These are phyloP conservation scores for Musa troglodytarum DNA, from an alignment of 176 grass and related monocot genomes.

Conservation along the genomic window DNA sequence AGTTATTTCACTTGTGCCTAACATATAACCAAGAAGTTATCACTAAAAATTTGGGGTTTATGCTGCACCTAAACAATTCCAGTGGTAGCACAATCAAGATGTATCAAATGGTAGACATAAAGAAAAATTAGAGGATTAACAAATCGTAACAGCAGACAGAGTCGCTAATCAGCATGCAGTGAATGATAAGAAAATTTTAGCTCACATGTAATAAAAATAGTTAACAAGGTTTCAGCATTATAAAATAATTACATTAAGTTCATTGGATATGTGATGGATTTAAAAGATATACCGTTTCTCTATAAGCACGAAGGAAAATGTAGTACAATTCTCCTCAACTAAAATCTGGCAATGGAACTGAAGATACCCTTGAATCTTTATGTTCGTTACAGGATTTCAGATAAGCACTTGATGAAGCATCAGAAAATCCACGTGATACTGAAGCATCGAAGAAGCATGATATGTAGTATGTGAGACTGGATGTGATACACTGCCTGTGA, in stretches of 20 bases:
- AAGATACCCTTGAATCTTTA: neutral
- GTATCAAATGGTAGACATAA: neutral
- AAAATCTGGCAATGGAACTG: neutral
- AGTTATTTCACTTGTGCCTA: too few relatives aligned
- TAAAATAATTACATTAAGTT: neutral
- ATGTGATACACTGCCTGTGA: neutral
- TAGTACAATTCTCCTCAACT: neutral
- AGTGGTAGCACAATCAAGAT: neutral
- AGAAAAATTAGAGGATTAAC: neutral
- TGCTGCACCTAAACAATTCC: too few relatives aligned
- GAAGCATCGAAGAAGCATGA: neutral
- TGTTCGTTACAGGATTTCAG: slow-evolving; percentile 3
- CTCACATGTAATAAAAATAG: neutral
- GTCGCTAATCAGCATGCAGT: neutral
- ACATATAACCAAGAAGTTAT: too few relatives aligned
- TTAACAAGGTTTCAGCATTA: neutral
- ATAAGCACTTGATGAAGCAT: neutral
- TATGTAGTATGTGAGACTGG: neutral
- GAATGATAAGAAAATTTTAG: neutral
- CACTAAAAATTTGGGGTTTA: too few relatives aligned
- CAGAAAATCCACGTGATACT: neutral
- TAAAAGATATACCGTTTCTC: neutral
- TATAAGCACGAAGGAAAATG: too few relatives aligned
- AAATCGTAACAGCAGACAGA: neutral
- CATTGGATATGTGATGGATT: neutral